A percentile compares a stretch with the other conserved stretches of the same genome.
These are phyloP conservation scores for Thalassiosira hispida DNA, from an alignment of 352 stramenopile genomes.

Conservation along the genomic window DNA sequence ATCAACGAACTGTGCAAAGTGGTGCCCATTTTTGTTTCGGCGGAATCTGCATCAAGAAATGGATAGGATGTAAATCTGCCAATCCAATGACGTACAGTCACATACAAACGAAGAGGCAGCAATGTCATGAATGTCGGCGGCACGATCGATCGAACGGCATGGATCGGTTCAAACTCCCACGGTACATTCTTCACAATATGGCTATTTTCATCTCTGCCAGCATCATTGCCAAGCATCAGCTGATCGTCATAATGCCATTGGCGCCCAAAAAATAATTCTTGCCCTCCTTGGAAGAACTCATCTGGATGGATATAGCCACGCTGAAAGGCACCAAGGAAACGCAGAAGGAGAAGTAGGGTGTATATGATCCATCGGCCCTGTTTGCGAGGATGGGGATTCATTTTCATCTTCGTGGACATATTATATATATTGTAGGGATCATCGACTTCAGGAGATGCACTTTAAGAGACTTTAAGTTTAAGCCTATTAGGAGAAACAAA, in stretches of 20 bases:
- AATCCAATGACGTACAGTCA: slow-evolving; percentile 10
- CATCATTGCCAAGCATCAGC: not conserved
- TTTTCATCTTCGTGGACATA: not conserved
- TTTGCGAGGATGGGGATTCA: not conserved
- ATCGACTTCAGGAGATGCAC: too few relatives aligned
- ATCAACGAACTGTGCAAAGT: not conserved
- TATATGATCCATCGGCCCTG: slow-evolving; percentile 38
- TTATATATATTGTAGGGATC: too few relatives aligned
- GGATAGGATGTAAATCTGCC: not conserved
- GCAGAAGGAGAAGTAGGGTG: slow-evolving; percentile 36
- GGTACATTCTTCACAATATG: slow-evolving; percentile 46
- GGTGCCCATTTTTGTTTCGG: not conserved
- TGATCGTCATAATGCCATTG: slow-evolving; percentile 9
- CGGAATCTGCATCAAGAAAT: not conserved
- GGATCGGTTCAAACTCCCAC: slow-evolving; percentile 75
- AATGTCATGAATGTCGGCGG: slow-evolving; percentile 74
- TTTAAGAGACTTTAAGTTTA: too few relatives aligned
- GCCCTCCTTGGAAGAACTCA: slow-evolving; percentile 84
- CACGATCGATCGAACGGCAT: slow-evolving; percentile 76
- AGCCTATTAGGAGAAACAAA: too few relatives aligned
- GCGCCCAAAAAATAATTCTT: slow-evolving; percentile 78
- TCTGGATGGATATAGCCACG: slow-evolving; percentile 81
- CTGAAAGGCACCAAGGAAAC: slow-evolving; percentile 42
- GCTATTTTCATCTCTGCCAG: not conserved
- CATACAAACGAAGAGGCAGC: slow-evolving; percentile 69